Base-by-base conservation (phyloP, 352 stramenopile genomes). In the Peronosclerospora sorghi region DNA sequence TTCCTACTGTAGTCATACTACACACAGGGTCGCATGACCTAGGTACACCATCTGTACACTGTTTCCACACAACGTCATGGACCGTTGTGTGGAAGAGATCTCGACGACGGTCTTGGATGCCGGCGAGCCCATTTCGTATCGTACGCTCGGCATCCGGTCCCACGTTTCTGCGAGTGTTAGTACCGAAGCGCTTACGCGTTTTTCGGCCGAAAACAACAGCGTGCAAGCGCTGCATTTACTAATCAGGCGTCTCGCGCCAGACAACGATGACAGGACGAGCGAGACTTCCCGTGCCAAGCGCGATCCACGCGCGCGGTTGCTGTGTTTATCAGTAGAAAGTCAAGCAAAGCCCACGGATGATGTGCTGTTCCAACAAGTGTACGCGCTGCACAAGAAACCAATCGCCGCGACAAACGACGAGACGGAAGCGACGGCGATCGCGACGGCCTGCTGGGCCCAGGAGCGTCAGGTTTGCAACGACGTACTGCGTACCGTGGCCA, bases 391-490 rank as follows among this genome's bases (percentile, higher is more conserved):
- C 45, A 56, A 56, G 38, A 59, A 59, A 41, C 35, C 32, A 20
- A 44, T 51, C 13, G 27, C 32, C 10, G 10, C 18, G 35, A n/a
- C 5, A 28, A 21, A 55, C 1, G 37, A 41, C 5, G 47, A 43
- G 18, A 29, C 40, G 8, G 35, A 56, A 35, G 51, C 45, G 17
- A 28, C 56, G 9, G 44, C 55, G 1, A 40, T 86, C 12, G 43
- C 65, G 18, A 63, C 62, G 1, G 48, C 53, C 28, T 69, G 72
- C 15, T 86, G 71, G 71, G 56, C 56, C 1, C 74, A 83, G 17
- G 74, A 86, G 49, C 74, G 69, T 20, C 59, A 73, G 35, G 27
- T 68, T 13, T 68, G 74, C 48, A 83, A 83, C 44, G 62, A 76
- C 14, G 59, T 71, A 18, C 72, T 86, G n/a, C 39, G 41, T 15